Conservation (phyloP, 2,329 filamentous ascomycete genomes). For the Dactylellina haptotyla region DNA sequence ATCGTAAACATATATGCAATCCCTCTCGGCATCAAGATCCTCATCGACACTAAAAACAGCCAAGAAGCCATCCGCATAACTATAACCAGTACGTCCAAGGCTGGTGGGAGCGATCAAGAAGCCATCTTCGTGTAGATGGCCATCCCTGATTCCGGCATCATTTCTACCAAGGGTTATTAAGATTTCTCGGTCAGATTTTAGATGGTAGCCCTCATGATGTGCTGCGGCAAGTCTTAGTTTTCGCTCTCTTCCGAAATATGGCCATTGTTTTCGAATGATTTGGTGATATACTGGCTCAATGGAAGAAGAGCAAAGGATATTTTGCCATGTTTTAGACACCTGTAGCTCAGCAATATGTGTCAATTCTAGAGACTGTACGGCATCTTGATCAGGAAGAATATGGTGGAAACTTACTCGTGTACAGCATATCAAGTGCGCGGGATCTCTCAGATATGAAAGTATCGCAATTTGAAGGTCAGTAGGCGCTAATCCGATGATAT, state of each 20-base stretch:
- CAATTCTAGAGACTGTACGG: not conserved
- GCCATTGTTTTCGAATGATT: constrained; percentile 5
- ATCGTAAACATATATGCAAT: constrained; percentile 3
- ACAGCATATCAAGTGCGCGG: not conserved
- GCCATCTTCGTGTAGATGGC: constrained; percentile 5
- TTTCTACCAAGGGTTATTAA: constrained; percentile 2
- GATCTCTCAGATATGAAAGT: constrained; percentile 2
- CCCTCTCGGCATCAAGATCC: not conserved
- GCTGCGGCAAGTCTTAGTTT: not conserved
- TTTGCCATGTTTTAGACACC: constrained; percentile 7
- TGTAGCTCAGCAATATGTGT: not conserved
- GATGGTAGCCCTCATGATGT: not conserved
- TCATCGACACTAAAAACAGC: not conserved
- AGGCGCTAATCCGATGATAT: constrained; percentile 5
- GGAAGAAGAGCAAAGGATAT: not conserved
- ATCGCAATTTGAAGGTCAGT: constrained; percentile 6
- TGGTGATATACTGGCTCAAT: constrained; percentile 7
- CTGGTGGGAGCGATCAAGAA: not conserved
- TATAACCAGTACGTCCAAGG: not conserved
- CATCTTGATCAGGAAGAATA: not conserved
- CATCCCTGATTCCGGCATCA: not conserved
- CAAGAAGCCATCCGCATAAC: constrained; percentile 6
- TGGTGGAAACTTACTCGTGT: constrained; percentile 7
- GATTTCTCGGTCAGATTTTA: not conserved
- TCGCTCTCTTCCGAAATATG: not conserved